Base-by-base conservation (phyloP, 805 yeast species). In the Saccharomycopsis malanga region DNA sequence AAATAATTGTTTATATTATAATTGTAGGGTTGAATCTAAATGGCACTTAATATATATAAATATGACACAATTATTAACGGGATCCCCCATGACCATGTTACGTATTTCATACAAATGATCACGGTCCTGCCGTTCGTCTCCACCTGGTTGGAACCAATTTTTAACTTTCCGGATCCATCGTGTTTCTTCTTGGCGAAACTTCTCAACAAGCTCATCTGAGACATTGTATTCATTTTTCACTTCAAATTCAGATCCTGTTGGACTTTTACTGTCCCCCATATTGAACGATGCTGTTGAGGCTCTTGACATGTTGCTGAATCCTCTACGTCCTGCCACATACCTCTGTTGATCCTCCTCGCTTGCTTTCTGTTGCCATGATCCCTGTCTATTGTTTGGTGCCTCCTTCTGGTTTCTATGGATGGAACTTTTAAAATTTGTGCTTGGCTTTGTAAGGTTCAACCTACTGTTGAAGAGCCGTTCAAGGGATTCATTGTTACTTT, bases 91-190 rank as follows among this genome's bases (percentile, higher is more conserved):
- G 3, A 64, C 60, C 60, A 64, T 55, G 12, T 52, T 44, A 22
- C 68, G 53, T 24, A 64, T 61, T 50, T 64, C 68, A 42, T 56
- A 52, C 42, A 62, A 42, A 47, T 61, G 56, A 15, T 58, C 61
- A 9, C 62, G 40, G 36, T 56, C 57, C 25, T 42, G 37, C 34
- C 47, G 53, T 18, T 44, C 43, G 15, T 39, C 30, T 7, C 27
- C 47, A 14, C 48, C 52, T 7, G 56, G 57, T 22, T 54, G 53
- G 42, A 60, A 58, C 69, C 69, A 65, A n/a, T 58, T 59, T 27
- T 48, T 52, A 6, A 59, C 58, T 45, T 61, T 64, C 27, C 60
- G 53, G 32, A 41, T 44, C 69, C 69, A 65, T 20, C 64, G 51
- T 32, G 58, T 63, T 44, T 65, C 66, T 42, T 65, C 67, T 22